These are phyloP conservation scores for Akebia trifoliata DNA, from an alignment of 164 flowering plant species.

Conservation along the genomic window DNA sequence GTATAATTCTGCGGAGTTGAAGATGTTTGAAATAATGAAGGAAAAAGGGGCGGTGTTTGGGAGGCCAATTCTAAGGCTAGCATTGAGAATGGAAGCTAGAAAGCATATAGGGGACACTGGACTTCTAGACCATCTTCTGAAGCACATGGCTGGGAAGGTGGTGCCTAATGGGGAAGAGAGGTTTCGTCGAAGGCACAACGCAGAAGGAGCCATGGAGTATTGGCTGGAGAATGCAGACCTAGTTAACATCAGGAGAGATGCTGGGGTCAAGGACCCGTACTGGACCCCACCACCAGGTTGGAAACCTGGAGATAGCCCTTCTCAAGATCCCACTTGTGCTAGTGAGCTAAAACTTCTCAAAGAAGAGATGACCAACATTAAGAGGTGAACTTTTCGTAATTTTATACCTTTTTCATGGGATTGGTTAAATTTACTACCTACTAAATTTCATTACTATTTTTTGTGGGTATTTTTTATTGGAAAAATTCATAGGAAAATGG, in stretches of 20 bases:
- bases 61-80: conserved; percentile 63
- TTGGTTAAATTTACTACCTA: too few relatives aligned
- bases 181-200: conserved; percentile 73
- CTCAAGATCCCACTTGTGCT: conserved; percentile 59
- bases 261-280: conserved; percentile 74
- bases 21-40: conserved; percentile 64
- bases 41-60: conserved; percentile 53
- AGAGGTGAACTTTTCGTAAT: too few relatives aligned
- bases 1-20: conserved; percentile 67
- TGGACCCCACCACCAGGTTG: conserved; percentile 96
- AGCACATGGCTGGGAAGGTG: conserved; percentile 83
- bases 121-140: conserved; percentile 76
- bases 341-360: conserved; percentile 46
- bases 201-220: conserved; percentile 93
- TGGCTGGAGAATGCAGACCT: conserved; percentile 82
- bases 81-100: conserved; percentile 61
- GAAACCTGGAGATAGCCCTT: conserved; percentile 61
- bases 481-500: too few relatives aligned
- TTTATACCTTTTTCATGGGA: too few relatives aligned
- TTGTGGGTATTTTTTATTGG: too few relatives aligned
- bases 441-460: too few relatives aligned
- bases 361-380: conserved; percentile 41
- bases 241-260: conserved; percentile 53
- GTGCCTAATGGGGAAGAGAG: conserved; percentile 64
- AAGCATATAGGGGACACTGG: conserved; percentile 92